phyloP scores from a whole-genome alignment of 1,284 basidiomycete genomes.

The Ganoderma boninense region DNA sequence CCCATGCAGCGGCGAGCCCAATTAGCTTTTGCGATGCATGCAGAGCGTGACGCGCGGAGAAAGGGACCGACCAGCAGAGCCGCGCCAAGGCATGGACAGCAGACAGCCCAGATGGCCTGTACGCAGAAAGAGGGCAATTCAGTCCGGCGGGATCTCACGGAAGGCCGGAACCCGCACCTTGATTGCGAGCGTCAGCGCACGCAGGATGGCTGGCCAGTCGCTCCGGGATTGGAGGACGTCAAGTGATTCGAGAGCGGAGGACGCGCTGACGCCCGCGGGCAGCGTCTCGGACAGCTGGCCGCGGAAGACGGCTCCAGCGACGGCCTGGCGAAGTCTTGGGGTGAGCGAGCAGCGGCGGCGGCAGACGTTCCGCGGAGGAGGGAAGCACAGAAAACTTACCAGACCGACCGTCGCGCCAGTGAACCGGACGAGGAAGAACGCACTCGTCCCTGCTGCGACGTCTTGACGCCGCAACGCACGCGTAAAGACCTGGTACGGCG shows the following conservation, averaged over 20 bases:
- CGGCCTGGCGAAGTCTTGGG: slow-evolving; percentile 56
- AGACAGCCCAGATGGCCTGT: slow-evolving; percentile 47
- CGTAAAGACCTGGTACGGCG: slow-evolving; percentile 81
- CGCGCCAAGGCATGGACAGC: slow-evolving; percentile 45
- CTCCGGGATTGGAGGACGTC: slow-evolving; percentile 52
- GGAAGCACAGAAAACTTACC: slow-evolving; percentile 51
- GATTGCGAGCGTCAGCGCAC: slow-evolving; percentile 42
- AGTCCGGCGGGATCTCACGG: slow-evolving; percentile 20
- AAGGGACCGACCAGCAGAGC: slow-evolving; percentile 45
- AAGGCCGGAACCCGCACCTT: slow-evolving; percentile 38
- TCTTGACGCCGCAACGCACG: slow-evolving; percentile 67
- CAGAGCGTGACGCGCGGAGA: slow-evolving; percentile 10
- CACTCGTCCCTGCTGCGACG: slow-evolving; percentile 80
- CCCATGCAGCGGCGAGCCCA: slow-evolving; percentile 24
- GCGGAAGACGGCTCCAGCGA: slow-evolving; percentile 79
- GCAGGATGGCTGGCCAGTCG: slow-evolving; percentile 40
- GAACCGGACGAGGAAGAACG: slow-evolving; percentile 85
- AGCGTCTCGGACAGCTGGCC: slow-evolving; percentile 56
- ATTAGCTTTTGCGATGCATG: neutral
- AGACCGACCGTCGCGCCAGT: slow-evolving; percentile 83
- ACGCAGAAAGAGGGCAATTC: slow-evolving; percentile 18
- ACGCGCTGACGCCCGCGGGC: slow-evolving; percentile 57
- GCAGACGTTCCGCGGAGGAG: slow-evolving; percentile 25
- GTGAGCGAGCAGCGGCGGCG: slow-evolving; percentile 16
- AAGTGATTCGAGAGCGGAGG: slow-evolving; percentile 63